Evolutionary conservation across 441 rosid genomes (phyloP).

Genomic region (Lepidium campestre): DNA sequence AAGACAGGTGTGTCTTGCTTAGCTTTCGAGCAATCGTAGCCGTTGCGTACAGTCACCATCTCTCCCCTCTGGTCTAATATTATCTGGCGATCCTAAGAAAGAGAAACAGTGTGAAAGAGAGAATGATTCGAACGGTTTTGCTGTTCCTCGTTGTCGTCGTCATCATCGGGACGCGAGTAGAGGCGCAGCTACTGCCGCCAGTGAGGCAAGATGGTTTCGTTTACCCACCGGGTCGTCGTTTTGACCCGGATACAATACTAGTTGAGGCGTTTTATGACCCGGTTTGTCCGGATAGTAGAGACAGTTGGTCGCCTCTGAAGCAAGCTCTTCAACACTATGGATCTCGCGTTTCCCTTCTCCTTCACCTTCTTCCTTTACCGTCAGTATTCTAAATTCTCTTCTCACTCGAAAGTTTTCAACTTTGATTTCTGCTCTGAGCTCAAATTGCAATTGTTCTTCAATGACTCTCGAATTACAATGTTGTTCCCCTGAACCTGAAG

Average conservation of each 20-base stretch:
- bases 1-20: background rate
- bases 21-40: slow-evolving; percentile 15
- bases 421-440: background rate
- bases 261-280: slow-evolving; percentile 86
- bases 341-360: slow-evolving; percentile 42
- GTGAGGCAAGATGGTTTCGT: slow-evolving; percentile 68
- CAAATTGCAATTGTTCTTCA: background rate
- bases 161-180: background rate
- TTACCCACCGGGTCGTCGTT: slow-evolving; percentile 33
- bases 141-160: background rate
- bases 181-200: slow-evolving; percentile 65
- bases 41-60: slow-evolving; percentile 8
- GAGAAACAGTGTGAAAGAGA: background rate
- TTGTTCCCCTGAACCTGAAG: background rate
- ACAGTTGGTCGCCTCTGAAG: slow-evolving; percentile 75
- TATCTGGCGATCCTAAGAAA: background rate
- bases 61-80: background rate
- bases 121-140: slow-evolving; percentile 1
- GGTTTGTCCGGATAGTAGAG: slow-evolving; percentile 82
- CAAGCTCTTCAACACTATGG: slow-evolving; percentile 54
- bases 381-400: slow-evolving; percentile 30
- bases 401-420: background rate
- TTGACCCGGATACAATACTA: slow-evolving; percentile 39
- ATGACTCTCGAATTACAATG: background rate
- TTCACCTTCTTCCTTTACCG: slow-evolving; percentile 92